phyloP scores from a whole-genome alignment of 192 early-diverging fungal genomes.

The Helicostylum pulchrum region DNA sequence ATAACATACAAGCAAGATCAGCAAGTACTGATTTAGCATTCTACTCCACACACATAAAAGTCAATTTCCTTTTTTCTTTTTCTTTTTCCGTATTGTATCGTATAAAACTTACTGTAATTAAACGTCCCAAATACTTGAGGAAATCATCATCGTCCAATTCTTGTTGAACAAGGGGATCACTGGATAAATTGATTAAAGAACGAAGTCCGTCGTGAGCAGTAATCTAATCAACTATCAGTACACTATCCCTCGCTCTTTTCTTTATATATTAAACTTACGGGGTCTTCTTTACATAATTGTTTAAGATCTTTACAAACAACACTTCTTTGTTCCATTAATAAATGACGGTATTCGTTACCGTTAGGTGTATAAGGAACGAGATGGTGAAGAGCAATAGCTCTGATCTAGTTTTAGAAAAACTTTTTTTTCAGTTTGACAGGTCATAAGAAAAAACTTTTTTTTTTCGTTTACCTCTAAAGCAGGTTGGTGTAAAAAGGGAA shows the following conservation, averaged over 20 bases:
- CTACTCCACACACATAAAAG: slow-evolving; percentile 30
- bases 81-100: neutral
- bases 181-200: slow-evolving; percentile 82
- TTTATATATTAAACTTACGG: slow-evolving; percentile 36
- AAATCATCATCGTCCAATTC: slow-evolving; percentile 71
- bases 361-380: slow-evolving; percentile 65
- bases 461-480: slow-evolving; percentile 59
- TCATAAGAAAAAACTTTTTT: neutral
- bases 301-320: slow-evolving; percentile 67
- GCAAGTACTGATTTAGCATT: slow-evolving; percentile 66
- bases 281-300: slow-evolving; percentile 62
- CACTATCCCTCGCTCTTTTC: too few species aligned
- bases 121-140: slow-evolving; percentile 61
- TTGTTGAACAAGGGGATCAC: slow-evolving; percentile 55
- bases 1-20: slow-evolving; percentile 84
- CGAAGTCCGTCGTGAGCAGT: slow-evolving; percentile 82
- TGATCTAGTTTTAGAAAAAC: slow-evolving; percentile 45
- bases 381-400: slow-evolving; percentile 77
- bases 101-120: slow-evolving; percentile 58
- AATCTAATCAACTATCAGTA: slow-evolving; percentile 40
- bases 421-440: neutral
- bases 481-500: slow-evolving; percentile 69
- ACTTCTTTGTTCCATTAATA: slow-evolving; percentile 58
- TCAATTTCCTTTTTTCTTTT: neutral
- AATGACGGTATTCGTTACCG: slow-evolving; percentile 54